A percentile compares a stretch with the other conserved stretches of the same genome.
Evolutionary conservation across 768 basidiomycete genomes (phyloP).

Genomic region (Scleroderma citrinum): DNA sequence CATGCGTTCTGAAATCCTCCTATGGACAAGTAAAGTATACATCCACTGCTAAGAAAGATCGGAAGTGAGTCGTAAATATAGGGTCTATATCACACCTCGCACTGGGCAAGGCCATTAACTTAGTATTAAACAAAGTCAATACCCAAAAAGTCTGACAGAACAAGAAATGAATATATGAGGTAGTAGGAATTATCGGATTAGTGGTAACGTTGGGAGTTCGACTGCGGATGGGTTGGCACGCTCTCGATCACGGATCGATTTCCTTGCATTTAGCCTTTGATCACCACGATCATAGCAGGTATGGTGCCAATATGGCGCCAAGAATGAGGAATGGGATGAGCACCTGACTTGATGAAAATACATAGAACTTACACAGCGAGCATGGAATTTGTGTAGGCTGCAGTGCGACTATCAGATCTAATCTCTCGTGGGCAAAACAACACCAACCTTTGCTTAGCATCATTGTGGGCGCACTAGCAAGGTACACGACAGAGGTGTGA

Average conservation of each 20-base stretch:
- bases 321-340: no score
- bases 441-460: constrained; percentile 5
- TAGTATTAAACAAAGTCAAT: no score
- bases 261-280: constrained; percentile 6
- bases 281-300: background rate
- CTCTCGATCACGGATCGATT: constrained; percentile 4
- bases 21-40: no score
- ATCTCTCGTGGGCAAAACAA: background rate
- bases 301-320: no score
- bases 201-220: constrained; percentile 20
- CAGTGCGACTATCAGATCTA: background rate
- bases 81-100: no score
- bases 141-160: no score
- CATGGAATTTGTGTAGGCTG: constrained; percentile 20
- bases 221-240: background rate
- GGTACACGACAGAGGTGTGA: background rate
- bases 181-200: no score
- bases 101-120: no score
- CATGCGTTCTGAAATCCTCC: no score
- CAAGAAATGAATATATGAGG: no score
- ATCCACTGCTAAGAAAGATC: no score
- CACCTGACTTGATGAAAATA: background rate
- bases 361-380: constrained; percentile 15
- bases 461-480: constrained; percentile 7
- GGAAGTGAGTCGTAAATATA: no score